phyloP scores from a whole-genome alignment of 1,284 basidiomycete genomes.

The Heterobasidion annosum region DNA sequence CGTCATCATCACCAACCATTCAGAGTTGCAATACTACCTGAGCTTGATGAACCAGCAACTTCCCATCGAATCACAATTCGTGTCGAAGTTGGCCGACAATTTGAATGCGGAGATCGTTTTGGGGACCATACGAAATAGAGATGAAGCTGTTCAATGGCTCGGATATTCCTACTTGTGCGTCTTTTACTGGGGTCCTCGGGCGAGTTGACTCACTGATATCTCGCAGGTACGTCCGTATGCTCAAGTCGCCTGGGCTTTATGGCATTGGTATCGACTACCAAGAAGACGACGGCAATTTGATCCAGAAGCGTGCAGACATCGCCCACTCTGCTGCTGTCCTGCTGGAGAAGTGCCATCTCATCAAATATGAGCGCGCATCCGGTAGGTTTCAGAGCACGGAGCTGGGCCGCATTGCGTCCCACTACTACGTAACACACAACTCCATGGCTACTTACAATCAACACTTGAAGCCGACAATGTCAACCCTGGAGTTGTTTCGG shows the following conservation, averaged over 20 bases:
- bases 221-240: constrained; percentile 88
- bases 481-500: constrained; percentile 86
- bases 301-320: constrained; percentile 95
- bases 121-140: constrained; percentile 90
- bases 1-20: constrained; percentile 97
- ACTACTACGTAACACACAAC: constrained; percentile 94
- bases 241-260: constrained; percentile 86
- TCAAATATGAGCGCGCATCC: constrained; percentile 89
- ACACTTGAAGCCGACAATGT: constrained; percentile 84
- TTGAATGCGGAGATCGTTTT: constrained; percentile 97
- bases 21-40: constrained; percentile 94
- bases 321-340: constrained; percentile 90
- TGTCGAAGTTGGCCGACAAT: constrained; percentile 90
- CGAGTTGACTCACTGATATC: constrained; percentile 3
- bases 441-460: constrained; percentile 98
- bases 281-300: constrained; percentile 74
- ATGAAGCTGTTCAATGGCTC: constrained; percentile 97
- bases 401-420: constrained; percentile 90
- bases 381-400: constrained; percentile 91
- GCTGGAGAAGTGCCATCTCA: constrained; percentile 88
- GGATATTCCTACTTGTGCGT: constrained; percentile 90
- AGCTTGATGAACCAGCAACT: constrained; percentile 92
- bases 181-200: constrained; percentile 1
- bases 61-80: constrained; percentile 96
- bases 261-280: constrained; percentile 88